These are phyloP conservation scores for Lasiodiplodia sp. DNA, from an alignment of 2,329 filamentous ascomycete species.

Conservation along the genomic window DNA sequence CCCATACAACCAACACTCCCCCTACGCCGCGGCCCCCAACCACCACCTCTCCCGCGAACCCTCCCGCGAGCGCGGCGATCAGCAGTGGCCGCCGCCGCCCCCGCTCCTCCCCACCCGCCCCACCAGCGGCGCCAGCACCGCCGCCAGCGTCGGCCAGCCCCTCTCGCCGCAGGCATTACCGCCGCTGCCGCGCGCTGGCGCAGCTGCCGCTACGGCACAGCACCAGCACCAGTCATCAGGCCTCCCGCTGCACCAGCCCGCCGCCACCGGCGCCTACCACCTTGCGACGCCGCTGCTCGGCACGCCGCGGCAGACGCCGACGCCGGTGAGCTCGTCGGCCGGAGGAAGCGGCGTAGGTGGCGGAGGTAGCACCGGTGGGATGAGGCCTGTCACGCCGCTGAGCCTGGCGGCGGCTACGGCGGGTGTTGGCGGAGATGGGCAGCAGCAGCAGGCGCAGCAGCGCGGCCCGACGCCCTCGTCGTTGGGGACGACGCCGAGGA, in stretches of 20 bases:
- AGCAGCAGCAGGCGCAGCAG: neutral
- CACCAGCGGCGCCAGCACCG: neutral
- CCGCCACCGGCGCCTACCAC: neutral
- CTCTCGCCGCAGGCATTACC: neutral
- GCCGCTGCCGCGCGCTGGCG: neutral
- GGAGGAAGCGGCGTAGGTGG: neutral
- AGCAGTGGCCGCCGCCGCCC: neutral
- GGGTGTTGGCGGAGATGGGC: neutral
- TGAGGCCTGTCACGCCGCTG: conserved; percentile 6
- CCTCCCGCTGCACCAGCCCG: conserved; percentile 11
- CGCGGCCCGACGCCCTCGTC: neutral
- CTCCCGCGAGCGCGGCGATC: conserved; percentile 2
- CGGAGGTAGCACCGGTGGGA: neutral
- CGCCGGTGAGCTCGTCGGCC: conserved; percentile 3
- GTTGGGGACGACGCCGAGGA: conserved; percentile 31
- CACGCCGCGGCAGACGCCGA: conserved; percentile 3
- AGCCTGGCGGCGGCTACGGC: neutral
- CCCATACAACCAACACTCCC: conserved; percentile 30
- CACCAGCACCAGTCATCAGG: neutral
- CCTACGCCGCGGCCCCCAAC: neutral
- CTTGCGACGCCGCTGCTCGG: neutral
- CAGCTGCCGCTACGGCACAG: too few species aligned
- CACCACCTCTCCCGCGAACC: conserved; percentile 14
- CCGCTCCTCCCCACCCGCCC: neutral
- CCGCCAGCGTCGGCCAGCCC: neutral